Conservation (phyloP, 2,329 filamentous ascomycete species). For the Waltergamsia citrina region DNA sequence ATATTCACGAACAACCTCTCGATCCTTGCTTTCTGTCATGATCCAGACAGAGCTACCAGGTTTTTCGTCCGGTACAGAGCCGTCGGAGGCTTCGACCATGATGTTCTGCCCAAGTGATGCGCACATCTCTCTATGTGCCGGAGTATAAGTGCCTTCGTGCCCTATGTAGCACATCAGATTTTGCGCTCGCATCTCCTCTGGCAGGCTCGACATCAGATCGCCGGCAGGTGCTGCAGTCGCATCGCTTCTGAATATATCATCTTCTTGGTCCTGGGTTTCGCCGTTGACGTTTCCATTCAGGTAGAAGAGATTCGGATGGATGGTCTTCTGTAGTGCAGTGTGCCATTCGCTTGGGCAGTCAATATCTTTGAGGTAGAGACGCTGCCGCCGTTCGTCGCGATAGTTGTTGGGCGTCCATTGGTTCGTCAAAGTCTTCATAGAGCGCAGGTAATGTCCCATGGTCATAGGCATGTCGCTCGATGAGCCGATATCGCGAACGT, state of each 20-base stretch:
- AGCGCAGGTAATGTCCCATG: slow-evolving; percentile 81
- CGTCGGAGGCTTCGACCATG: slow-evolving; percentile 81
- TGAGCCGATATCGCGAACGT: slow-evolving; percentile 69
- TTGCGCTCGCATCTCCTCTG: slow-evolving; percentile 78
- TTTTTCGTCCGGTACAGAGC: slow-evolving; percentile 62
- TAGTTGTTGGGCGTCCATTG: slow-evolving; percentile 72
- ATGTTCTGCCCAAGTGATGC: slow-evolving; percentile 93
- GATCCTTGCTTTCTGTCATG: slow-evolving; percentile 94
- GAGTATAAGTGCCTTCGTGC: slow-evolving; percentile 94
- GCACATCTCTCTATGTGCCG: slow-evolving; percentile 95
- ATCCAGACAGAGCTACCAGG: slow-evolving; percentile 94
- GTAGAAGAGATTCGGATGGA: slow-evolving; percentile 81
- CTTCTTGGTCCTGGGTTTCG: slow-evolving; percentile 14
- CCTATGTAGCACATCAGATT: slow-evolving; percentile 99
- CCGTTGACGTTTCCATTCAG: slow-evolving; percentile 64
- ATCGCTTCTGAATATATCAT: slow-evolving; percentile 35
- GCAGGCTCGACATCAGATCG: slow-evolving; percentile 90
- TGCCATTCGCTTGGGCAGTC: slow-evolving; percentile 88
- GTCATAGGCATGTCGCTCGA: slow-evolving; percentile 74
- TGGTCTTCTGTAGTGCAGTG: slow-evolving; percentile 64
- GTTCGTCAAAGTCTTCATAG: slow-evolving; percentile 74
- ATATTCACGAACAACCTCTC: slow-evolving; percentile 84
- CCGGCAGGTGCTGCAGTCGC: slow-evolving; percentile 63
- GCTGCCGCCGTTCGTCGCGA: slow-evolving; percentile 69
- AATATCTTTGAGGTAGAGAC: slow-evolving; percentile 94